Evolutionary conservation across 768 basidiomycete species (phyloP).

Genomic region (Butyriboletus loyo): DNA sequence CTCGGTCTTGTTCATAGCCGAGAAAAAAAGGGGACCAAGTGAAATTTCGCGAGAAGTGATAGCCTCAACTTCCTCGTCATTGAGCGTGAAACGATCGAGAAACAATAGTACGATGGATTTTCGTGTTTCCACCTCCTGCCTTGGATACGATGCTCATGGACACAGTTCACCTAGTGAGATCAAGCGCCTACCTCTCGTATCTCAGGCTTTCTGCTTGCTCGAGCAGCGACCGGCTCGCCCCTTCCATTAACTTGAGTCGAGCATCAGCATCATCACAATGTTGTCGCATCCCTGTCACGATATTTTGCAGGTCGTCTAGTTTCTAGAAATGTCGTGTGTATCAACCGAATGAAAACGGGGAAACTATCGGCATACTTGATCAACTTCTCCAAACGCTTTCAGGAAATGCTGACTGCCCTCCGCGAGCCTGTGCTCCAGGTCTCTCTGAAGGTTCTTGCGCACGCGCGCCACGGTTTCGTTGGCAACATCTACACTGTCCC

Average conservation of each 20-base stretch:
- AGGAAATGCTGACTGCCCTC: conserved; percentile 83
- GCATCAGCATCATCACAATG: conserved; percentile 83
- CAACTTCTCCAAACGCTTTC: conserved; percentile 81
- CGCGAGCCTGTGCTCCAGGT: conserved; percentile 80
- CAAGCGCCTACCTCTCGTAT: conserved; percentile 57
- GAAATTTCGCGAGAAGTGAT: conserved; percentile 78
- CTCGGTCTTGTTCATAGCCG: conserved; percentile 84
- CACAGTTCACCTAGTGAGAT: not conserved
- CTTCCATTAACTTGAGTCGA: conserved; percentile 70
- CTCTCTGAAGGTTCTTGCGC: conserved; percentile 74
- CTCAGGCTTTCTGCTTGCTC: conserved; percentile 79
- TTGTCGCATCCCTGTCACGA: conserved; percentile 75
- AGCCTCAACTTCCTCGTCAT: conserved; percentile 64
- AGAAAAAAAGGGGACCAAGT: conserved; percentile 72
- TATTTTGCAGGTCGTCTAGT: conserved; percentile 72
- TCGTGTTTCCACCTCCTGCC: conserved; percentile 67
- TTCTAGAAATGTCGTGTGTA: conserved; percentile 50
- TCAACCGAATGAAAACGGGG: not conserved
- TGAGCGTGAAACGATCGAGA: conserved; percentile 82
- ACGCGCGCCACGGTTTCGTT: conserved; percentile 71
- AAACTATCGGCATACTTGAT: conserved; percentile 59
- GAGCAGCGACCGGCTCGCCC: conserved; percentile 73
- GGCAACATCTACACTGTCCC: conserved; percentile 33
- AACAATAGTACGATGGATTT: conserved; percentile 77
- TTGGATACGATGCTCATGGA: conserved; percentile 24